Base-by-base conservation (phyloP, 768 basidiomycete genomes). In the Collybia sordida region DNA sequence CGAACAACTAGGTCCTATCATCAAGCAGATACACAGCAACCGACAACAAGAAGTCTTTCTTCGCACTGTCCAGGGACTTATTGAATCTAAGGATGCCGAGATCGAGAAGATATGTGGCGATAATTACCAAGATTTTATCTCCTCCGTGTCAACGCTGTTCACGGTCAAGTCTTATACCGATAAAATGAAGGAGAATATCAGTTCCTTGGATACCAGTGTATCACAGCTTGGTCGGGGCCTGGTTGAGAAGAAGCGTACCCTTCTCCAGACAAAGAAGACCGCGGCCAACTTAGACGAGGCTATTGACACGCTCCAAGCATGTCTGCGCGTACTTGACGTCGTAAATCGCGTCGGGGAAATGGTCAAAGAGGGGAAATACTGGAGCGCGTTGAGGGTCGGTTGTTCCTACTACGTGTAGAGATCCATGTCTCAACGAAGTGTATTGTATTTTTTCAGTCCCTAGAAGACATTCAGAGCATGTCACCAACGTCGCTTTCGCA, bases 51-150 rank as follows among this genome's bases (percentile, higher is more conserved):
- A 97, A 49, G 79, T 83, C 9, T 98, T 93, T 69, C 79, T 98
- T 48, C 82, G 88, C 45, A 90, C 86, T 38, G 74, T 98, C 37
- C 87, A 90, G 61, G 77, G 73, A n/a, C 88, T 98, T 60, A 88
- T 98, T 51, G 86, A 93, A 61, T 85, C 93, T 56, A 97, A 98
- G 72, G 97, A 99, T 66, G 78, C 81, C 53, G 96, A 98, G 68
- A 99, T 99, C 66, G 93, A 98, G 72, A 84, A 82, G 52, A 94
- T 98, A 66, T 98, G 97, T 71, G 82, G 86, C 50, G 90, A 93
- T 58, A 98, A 98, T 67, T 98, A 98, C 62, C 93, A 95, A 70
- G 96, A 98, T 70, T 99, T 99, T 60, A 94, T 98, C 27, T 86
- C 88, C 23, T 97, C 95, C 17, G 94, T 98, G 14, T 93, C 93